A percentile compares a stretch with the other conserved stretches of the same genome.
These are phyloP conservation scores for Wickerhamiella sergipiensis DNA, from an alignment of 805 yeast species.

Conservation along the genomic window DNA sequence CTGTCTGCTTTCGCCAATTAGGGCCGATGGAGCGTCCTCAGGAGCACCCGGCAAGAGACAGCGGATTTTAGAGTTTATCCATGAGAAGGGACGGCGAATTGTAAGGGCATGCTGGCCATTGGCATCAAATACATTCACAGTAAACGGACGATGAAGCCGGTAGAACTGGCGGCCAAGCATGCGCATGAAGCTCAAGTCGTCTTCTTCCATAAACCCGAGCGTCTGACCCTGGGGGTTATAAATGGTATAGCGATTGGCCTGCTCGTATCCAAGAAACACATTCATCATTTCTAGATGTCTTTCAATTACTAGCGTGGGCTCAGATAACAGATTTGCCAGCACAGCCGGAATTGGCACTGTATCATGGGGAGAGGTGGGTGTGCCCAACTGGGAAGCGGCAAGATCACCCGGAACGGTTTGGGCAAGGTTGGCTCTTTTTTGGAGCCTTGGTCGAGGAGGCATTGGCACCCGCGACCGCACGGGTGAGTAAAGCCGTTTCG, in stretches of 20 bases:
- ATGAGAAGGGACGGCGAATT: constrained; percentile 70
- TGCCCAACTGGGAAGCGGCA: constrained; percentile 3
- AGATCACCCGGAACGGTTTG: not conserved
- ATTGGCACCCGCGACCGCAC: constrained; percentile 10
- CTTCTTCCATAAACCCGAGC: constrained; percentile 71
- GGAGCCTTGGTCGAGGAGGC: constrained; percentile 7
- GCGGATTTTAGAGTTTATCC: constrained; percentile 79
- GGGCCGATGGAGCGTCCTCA: constrained; percentile 24
- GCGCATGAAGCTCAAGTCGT: constrained; percentile 56
- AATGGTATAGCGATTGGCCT: constrained; percentile 63
- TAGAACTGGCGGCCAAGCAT: constrained; percentile 72
- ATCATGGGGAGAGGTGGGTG: not conserved
- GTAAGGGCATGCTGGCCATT: constrained; percentile 26
- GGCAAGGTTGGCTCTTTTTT: not conserved
- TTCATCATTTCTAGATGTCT: constrained; percentile 83
- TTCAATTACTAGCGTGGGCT: constrained; percentile 79
- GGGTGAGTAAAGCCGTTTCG: constrained; percentile 8
- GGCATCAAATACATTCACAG: constrained; percentile 25
- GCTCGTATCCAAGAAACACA: constrained; percentile 78
- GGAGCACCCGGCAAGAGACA: constrained; percentile 40
- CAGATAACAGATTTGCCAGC: constrained; percentile 45
- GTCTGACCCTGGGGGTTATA: constrained; percentile 61
- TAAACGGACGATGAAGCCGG: constrained; percentile 68
- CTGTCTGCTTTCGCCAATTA: constrained; percentile 79
- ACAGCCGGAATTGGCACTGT: constrained; percentile 22